Evolutionary conservation across 768 basidiomycete species (phyloP), one percentile per base, ranked within the genome.

Genomic region (Hericium rajendrae): DNA sequence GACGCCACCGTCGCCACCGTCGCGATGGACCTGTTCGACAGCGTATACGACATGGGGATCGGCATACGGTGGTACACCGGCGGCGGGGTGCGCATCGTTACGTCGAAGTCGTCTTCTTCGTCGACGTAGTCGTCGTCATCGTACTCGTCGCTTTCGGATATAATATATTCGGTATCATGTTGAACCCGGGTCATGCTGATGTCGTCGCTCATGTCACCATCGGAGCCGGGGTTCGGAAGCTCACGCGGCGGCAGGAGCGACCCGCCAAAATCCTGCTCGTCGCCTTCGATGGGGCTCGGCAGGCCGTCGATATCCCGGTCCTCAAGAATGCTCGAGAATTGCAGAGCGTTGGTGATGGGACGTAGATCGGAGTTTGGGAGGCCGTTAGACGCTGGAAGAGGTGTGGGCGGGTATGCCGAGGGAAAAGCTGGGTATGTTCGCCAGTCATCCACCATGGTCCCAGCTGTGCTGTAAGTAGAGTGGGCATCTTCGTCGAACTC

Each of bases 401-500:
- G 86, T 13, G 85, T 88, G 0, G 85, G 75, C 9, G 86, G 87
- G 64, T 90, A 90, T 38, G 88, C 88, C 4, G 88, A 82, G 32
- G 88, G 88, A 54, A 88, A 84, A 16, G 83, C 74, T 12, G 86
- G 86, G 62, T 88, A 90, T 66, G 79, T 73, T 57, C 84, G 72
- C 86, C 86, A 89, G 61, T 89, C 86, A 41, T 85, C 80, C n/a
- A 64, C 68, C 9, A 48, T 20, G 12, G 56, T 24, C 11, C 55
- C 43, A 32, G 59, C 56, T 26, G 38, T 37, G 28, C 56, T 41
- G 8, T 18, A 32, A 26, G 18, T n/a, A 61, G 40, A 48, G 57
- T 39, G 38, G 57, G 41, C 59, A 65, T 57, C 39, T 39, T 40
- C 40, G 59, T 48, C 8, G 56, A 38, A 8, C 3, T 73, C 70